Percentiles rank a stretch among this genome's conserved stretches.
These are phyloP conservation scores for Aspergillus oerlinghausenensis DNA, from an alignment of 2,329 filamentous ascomycete genomes.

Conservation along the genomic window DNA sequence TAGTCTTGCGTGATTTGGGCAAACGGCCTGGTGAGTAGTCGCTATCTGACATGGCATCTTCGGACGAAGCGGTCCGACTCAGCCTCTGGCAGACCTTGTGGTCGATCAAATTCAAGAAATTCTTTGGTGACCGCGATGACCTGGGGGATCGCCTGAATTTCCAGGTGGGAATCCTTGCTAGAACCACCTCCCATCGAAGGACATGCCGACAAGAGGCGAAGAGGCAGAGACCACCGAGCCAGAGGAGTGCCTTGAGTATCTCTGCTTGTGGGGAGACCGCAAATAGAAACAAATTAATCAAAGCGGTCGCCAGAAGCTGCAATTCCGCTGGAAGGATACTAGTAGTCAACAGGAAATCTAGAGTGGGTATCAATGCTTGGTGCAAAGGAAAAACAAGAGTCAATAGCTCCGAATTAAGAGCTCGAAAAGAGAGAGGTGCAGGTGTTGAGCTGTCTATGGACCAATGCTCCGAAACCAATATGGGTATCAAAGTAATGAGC, in stretches of 20 bases:
- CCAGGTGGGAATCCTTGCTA: constrained; percentile 89
- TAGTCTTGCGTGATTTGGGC: constrained; percentile 34
- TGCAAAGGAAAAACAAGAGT: constrained; percentile 77
- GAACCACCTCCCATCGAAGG: constrained; percentile 74
- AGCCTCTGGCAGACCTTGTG: constrained; percentile 47
- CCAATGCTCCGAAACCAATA: constrained; percentile 50
- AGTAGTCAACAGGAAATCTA: constrained; percentile 80
- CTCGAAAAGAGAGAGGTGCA: constrained; percentile 27
- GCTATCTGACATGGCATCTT: constrained; percentile 35
- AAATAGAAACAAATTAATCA: constrained; percentile 77
- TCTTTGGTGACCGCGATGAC: constrained; percentile 32
- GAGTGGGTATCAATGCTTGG: constrained; percentile 65
- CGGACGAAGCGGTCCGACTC: constrained; percentile 36
- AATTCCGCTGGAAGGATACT: constrained; percentile 84
- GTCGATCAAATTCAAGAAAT: constrained; percentile 40
- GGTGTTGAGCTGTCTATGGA: constrained; percentile 31
- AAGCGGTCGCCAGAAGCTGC: constrained; percentile 74
- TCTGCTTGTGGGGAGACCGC: constrained; percentile 75
- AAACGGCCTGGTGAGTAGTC: constrained; percentile 26
- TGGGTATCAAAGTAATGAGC: constrained; percentile 67
- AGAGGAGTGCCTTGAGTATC: constrained; percentile 80
- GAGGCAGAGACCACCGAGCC: constrained; percentile 73
- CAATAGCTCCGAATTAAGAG: constrained; percentile 54
- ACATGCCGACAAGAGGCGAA: constrained; percentile 69
- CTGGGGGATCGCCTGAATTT: constrained; percentile 63